Conservation (phyloP, 495 filamentous ascomycete species). For the Trichoderma reesei region DNA sequence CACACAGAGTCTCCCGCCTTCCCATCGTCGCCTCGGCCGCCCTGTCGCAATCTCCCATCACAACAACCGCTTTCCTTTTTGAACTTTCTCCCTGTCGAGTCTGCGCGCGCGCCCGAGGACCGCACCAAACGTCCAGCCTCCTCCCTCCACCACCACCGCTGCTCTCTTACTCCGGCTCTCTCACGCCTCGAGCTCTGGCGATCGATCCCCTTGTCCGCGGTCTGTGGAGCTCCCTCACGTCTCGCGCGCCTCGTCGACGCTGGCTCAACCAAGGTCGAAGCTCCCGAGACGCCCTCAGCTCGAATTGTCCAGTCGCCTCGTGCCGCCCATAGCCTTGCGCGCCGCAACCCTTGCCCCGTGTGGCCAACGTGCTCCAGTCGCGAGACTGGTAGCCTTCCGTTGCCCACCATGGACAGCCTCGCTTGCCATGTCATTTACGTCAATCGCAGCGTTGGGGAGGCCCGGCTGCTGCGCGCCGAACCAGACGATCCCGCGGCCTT, state of each 20-base stretch:
- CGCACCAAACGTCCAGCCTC: not conserved
- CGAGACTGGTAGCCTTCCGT: slow-evolving; percentile 37
- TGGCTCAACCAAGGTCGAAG: not conserved
- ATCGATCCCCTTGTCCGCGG: not conserved
- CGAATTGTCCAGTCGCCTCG: not conserved
- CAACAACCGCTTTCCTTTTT: not conserved
- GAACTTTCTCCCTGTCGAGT: not conserved
- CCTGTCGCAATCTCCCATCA: slow-evolving; percentile 1
- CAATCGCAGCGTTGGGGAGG: slow-evolving; percentile 58
- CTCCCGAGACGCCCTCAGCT: not conserved
- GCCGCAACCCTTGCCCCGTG: slow-evolving; percentile 10
- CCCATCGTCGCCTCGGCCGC: not conserved
- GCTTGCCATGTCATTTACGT: slow-evolving; percentile 77
- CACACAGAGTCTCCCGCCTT: not conserved
- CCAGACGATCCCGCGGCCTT: slow-evolving; percentile 2
- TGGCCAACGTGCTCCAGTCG: slow-evolving; percentile 37
- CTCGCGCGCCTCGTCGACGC: not conserved
- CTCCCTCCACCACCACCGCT: not conserved
- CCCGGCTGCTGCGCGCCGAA: slow-evolving; percentile 40
- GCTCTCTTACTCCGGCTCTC: not conserved
- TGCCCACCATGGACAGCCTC: slow-evolving; percentile 53
- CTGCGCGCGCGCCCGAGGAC: not conserved
- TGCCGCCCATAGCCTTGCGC: not conserved
- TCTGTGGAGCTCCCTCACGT: not conserved
- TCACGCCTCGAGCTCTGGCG: not conserved